Conservation (phyloP, 176 grass and related monocot species). For the Dactylis glomerata region DNA sequence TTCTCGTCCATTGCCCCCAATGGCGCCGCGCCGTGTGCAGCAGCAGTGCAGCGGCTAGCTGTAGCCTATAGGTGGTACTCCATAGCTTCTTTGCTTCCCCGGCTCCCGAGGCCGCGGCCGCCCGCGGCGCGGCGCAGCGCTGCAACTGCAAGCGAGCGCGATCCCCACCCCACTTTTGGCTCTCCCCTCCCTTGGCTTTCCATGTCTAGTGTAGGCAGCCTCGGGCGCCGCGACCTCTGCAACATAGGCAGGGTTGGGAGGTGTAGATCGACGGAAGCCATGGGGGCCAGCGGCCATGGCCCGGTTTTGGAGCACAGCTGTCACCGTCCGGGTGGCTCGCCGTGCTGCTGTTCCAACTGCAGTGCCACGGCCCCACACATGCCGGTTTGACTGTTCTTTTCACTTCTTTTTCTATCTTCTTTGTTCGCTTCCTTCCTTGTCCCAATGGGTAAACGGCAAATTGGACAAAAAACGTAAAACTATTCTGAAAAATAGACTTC, state of each 20-base stretch:
- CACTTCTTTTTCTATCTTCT: background rate
- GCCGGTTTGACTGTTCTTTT: background rate
- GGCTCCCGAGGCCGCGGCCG: conserved; percentile 17
- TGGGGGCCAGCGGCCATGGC: background rate
- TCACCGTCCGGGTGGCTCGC: background rate
- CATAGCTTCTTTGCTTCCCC: background rate
- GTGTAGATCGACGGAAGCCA: background rate
- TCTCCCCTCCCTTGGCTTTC: background rate
- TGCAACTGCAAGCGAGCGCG: background rate
- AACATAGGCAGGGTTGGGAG: background rate
- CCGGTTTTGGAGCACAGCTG: background rate
- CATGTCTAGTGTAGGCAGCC: background rate
- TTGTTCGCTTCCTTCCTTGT: background rate
- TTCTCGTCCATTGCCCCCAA: conserved; percentile 38
- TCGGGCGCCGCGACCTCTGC: background rate
- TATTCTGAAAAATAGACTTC: no score
- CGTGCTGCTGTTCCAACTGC: conserved; percentile 15
- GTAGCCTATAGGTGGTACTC: background rate
- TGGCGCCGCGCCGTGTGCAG: conserved; percentile 10
- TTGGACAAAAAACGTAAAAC: no score
- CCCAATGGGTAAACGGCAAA: background rate
- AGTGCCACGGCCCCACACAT: conserved; percentile 1
- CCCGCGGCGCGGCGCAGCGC: background rate
- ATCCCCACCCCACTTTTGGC: background rate
- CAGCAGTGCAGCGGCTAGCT: background rate